Conservation (phyloP, 2,329 filamentous ascomycete species). For the Aureobasidium leucospermi region DNA sequence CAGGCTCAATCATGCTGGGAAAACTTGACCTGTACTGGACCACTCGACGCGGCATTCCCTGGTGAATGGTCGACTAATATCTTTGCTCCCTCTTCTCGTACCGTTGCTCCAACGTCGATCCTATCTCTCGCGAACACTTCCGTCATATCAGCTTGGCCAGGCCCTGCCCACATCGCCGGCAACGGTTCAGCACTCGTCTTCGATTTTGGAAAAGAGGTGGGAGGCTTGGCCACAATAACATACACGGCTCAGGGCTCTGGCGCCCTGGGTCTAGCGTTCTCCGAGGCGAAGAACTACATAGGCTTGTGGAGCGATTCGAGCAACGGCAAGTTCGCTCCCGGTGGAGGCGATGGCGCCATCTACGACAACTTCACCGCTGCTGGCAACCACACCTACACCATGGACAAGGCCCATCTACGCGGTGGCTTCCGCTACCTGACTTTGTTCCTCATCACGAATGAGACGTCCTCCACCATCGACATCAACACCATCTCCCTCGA, state of each 20-base stretch:
- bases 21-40: slow-evolving; percentile 46
- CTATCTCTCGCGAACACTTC: slow-evolving; percentile 31
- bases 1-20: slow-evolving; percentile 43
- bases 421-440: slow-evolving; percentile 50
- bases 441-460: slow-evolving; percentile 34
- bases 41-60: slow-evolving; percentile 44
- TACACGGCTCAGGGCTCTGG: slow-evolving; percentile 38
- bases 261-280: slow-evolving; percentile 33
- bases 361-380: slow-evolving; percentile 33
- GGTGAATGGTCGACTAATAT: slow-evolving; percentile 54
- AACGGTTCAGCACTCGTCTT: slow-evolving; percentile 50
- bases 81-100: slow-evolving; percentile 47
- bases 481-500: slow-evolving; percentile 36
- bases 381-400: slow-evolving; percentile 33
- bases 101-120: slow-evolving; percentile 39
- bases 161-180: slow-evolving; percentile 28
- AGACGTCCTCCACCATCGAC: slow-evolving; percentile 27
- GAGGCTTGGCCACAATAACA: slow-evolving; percentile 47
- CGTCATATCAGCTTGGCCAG: slow-evolving; percentile 27
- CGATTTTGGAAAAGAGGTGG: slow-evolving; percentile 54
- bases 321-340: slow-evolving; percentile 29
- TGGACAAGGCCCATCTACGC: slow-evolving; percentile 39
- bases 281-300: slow-evolving; percentile 36
- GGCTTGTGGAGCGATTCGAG: slow-evolving; percentile 38
- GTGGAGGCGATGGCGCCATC: slow-evolving; percentile 36